These are phyloP conservation scores for Ormosia semicastrata DNA, from an alignment of 306 rosid species.

Conservation along the genomic window DNA sequence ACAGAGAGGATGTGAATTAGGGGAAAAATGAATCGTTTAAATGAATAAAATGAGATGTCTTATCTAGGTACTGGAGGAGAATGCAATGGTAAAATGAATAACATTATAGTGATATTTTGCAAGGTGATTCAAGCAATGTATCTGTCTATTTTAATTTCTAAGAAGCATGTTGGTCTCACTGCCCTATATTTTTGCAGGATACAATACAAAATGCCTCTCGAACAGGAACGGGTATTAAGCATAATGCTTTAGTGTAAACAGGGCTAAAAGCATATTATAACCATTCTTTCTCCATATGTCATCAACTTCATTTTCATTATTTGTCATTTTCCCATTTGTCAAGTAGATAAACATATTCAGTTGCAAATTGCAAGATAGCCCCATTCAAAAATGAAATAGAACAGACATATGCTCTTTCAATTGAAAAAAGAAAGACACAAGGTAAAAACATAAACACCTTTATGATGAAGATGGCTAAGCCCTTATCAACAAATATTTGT, in stretches of 20 bases:
- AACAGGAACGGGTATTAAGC: not conserved
- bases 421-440: not conserved
- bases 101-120: not conserved
- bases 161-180: not conserved
- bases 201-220: not conserved
- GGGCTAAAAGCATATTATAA: not conserved
- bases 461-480: not conserved
- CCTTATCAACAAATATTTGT: not conserved
- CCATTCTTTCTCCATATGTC: not conserved
- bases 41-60: not conserved
- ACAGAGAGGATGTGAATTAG: not conserved
- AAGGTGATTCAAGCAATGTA: not conserved
- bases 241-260: not conserved
- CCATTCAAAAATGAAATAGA: not conserved
- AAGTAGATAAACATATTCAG: not conserved
- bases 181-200: not conserved
- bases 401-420: not conserved
- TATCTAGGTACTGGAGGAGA: not conserved
- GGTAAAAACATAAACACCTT: not conserved
- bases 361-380: not conserved
- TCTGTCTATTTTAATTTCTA: not conserved
- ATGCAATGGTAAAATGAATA: constrained; percentile 2
- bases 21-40: not conserved
- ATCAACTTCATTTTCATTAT: constrained; percentile 8
- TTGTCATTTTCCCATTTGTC: not conserved